Base-by-base conservation (phyloP, 1,284 basidiomycete species). In the Stereum hirsutum region DNA sequence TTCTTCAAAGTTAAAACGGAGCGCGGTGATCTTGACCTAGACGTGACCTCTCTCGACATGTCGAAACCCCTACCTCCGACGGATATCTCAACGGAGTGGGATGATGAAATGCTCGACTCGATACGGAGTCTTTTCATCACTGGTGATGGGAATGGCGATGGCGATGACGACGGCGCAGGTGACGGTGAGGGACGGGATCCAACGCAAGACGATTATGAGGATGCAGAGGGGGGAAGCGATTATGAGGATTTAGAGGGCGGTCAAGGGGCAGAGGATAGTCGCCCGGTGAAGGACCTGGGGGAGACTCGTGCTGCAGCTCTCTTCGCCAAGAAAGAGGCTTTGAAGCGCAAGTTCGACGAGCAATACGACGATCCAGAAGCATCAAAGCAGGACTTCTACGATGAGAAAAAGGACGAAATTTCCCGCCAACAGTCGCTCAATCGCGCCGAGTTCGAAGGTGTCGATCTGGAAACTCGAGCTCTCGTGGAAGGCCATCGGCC, bases 271-370 rank as follows among this genome's bases (percentile, higher is more conserved):
- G 58, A 49, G 5, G 61, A 61, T 30, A 54, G n/a, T 10, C n/a
- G 23, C 11, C 11, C n/a, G 10, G n/a, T 20, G n/a, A 23, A 34
- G 31, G 56, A 65, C 27, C 48, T 57, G 1, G 73, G 73, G 43
- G 57, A 64, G 2, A 55, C 68, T 1, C 66, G 71, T 25, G 76
- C 75, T 5, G 70, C 73, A 2, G 66, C 75, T 1, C 76, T 97
- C 24, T 79, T 85, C 5, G 75, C 76, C 33, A 98, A 96, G 67
- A 98, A 98, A 65, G 90, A 87, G 53, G 80, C 77, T 1, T 74
- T 98, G 46, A 97, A 97, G 62, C 81, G 84, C 51, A 95, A 95
- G 60, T 98, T 98, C 59, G 90, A 99, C 65, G 89, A 93, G 57
- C 88, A 96, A 62, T 97, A 97, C 62, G 93, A 97, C 59, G 91